A percentile compares a stretch with the other conserved stretches of the same genome.
Evolutionary conservation across 306 rosid genomes (phyloP).

Genomic region (Purshia tridentata): DNA sequence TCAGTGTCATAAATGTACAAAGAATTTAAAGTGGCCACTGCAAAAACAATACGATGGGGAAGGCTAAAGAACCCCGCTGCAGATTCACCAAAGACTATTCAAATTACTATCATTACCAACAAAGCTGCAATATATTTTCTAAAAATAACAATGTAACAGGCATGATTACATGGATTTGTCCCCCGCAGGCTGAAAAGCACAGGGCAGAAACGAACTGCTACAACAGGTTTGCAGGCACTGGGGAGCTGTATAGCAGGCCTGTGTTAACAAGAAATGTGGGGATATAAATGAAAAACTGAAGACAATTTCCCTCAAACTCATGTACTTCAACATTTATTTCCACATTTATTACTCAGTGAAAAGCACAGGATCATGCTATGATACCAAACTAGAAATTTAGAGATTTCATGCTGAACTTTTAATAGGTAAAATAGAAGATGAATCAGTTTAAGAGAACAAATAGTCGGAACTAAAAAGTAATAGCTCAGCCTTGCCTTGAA

Average conservation of each 20-base stretch:
- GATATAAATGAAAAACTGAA: constrained; percentile 28
- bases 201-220: constrained; percentile 85
- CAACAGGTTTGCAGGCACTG: constrained; percentile 77
- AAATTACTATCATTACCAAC: constrained; percentile 14
- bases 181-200: constrained; percentile 61
- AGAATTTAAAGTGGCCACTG: constrained; percentile 85
- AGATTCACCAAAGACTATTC: constrained; percentile 26
- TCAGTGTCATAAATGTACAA: constrained; percentile 82
- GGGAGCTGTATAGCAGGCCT: constrained; percentile 96
- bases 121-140: not conserved
- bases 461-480: constrained; percentile 18
- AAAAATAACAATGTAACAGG: constrained; percentile 15
- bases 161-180: constrained; percentile 54
- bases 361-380: constrained; percentile 5
- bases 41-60: constrained; percentile 85
- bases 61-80: constrained; percentile 80
- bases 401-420: constrained; percentile 9
- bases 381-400: not conserved
- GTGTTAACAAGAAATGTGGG: constrained; percentile 36
- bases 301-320: constrained; percentile 6
- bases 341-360: constrained; percentile 10
- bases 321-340: too few species aligned
- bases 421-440: constrained; percentile 2
- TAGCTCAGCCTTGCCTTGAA: constrained; percentile 52
- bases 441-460: constrained; percentile 10